Conservation (phyloP, 139 green algal genomes). For the Klebsormidium nitens region DNA sequence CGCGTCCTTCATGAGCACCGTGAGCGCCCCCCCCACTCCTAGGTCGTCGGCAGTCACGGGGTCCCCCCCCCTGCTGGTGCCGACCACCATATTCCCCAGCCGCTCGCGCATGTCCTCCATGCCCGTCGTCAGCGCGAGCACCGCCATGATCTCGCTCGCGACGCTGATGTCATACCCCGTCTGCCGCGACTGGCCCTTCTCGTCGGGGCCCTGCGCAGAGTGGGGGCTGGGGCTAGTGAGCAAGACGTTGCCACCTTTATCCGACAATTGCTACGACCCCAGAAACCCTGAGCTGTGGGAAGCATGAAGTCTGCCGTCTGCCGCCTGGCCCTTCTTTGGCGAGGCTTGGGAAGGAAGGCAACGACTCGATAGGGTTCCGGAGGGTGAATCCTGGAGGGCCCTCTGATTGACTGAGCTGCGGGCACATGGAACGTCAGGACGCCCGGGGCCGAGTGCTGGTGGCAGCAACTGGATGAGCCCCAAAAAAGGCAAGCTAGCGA, state of each 20-base stretch:
- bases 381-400: too few species aligned
- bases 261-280: too few species aligned
- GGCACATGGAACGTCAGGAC: too few species aligned
- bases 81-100: constrained; percentile 86
- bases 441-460: too few species aligned
- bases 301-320: too few species aligned
- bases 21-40: constrained; percentile 88
- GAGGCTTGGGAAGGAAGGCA: too few species aligned
- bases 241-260: constrained; percentile 1
- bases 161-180: constrained; percentile 97
- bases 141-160: constrained; percentile 80
- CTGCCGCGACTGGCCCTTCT: constrained; percentile 56
- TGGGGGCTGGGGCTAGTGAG: background rate
- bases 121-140: constrained; percentile 83
- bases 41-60: constrained; percentile 93
- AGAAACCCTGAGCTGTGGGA: too few species aligned
- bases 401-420: too few species aligned
- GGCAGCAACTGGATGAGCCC: too few species aligned
- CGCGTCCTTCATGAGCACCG: constrained; percentile 97
- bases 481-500: too few species aligned
- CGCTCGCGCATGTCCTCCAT: constrained; percentile 83
- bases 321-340: too few species aligned
- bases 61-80: constrained; percentile 55
- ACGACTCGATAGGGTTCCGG: too few species aligned
- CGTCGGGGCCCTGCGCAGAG: constrained; percentile 45